Conservation (phyloP, 345 rosid species). For the Syzygium aromaticum region DNA sequence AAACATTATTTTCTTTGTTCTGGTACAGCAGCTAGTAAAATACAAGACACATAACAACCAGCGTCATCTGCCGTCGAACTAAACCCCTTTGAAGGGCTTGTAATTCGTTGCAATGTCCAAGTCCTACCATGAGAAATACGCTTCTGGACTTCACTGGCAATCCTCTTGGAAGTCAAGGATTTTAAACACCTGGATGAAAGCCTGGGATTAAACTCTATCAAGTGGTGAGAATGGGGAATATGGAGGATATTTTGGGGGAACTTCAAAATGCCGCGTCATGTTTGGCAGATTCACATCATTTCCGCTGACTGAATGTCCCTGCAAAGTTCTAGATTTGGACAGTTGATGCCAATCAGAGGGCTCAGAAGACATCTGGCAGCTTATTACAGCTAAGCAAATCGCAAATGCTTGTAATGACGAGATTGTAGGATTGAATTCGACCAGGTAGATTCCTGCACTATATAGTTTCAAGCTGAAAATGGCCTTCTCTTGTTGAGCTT, state of each 20-base stretch:
- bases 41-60: neutral
- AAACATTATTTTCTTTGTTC: neutral
- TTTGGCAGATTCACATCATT: slow-evolving; percentile 5
- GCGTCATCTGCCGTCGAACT: neutral
- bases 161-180: neutral
- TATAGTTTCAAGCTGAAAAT: slow-evolving; percentile 46
- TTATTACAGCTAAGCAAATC: slow-evolving; percentile 38
- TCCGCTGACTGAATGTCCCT: slow-evolving; percentile 8
- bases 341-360: slow-evolving; percentile 4
- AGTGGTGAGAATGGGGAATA: slow-evolving; percentile 76
- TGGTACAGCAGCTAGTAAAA: neutral
- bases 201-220: slow-evolving; percentile 47
- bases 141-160: neutral
- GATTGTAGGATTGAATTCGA: slow-evolving; percentile 50
- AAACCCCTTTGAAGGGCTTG: neutral
- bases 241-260: slow-evolving; percentile 39
- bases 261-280: neutral
- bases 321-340: slow-evolving; percentile 9
- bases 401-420: slow-evolving; percentile 69
- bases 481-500: slow-evolving; percentile 19
- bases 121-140: neutral
- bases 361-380: slow-evolving; percentile 31
- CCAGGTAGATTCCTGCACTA: slow-evolving; percentile 46
- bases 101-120: neutral
- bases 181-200: neutral